A percentile compares a stretch with the other conserved stretches of the same genome.
These are phyloP conservation scores for Reutealis trisperma DNA, from an alignment of 345 rosid genomes.

Conservation along the genomic window DNA sequence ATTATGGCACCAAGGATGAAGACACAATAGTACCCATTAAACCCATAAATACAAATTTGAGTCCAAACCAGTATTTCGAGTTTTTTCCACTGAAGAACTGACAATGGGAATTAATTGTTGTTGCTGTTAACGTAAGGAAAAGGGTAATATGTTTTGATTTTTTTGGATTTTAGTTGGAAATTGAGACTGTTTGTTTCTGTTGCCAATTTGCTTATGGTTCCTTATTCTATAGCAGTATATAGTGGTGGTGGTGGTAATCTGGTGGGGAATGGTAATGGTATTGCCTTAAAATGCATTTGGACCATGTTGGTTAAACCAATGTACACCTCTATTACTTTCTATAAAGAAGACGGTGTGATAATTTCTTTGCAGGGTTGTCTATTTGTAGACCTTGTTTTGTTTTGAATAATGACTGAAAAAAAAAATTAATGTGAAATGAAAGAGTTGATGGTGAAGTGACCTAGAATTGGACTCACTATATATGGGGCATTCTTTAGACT, in stretches of 20 bases:
- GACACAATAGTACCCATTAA: slow-evolving; percentile 27
- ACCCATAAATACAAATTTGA: slow-evolving; percentile 38
- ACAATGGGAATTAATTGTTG: slow-evolving; percentile 22
- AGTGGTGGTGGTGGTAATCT: no score
- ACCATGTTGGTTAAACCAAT: slow-evolving; percentile 34
- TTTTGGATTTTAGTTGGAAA: slow-evolving; percentile 37
- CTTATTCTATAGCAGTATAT: not conserved
- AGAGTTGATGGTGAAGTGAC: slow-evolving; percentile 34
- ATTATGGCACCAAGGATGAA: slow-evolving; percentile 20
- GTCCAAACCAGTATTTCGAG: slow-evolving; percentile 52
- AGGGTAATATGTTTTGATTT: slow-evolving; percentile 27
- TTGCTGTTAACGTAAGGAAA: slow-evolving; percentile 14
- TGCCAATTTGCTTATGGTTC: not conserved
- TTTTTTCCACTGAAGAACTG: slow-evolving; percentile 63
- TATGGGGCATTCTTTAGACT: not conserved
- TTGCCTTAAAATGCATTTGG: slow-evolving; percentile 35
- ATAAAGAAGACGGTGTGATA: slow-evolving; percentile 13
- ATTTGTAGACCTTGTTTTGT: slow-evolving; percentile 14
- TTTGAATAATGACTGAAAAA: slow-evolving; percentile 9
- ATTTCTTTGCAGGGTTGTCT: slow-evolving; percentile 31
- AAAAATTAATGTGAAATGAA: slow-evolving; percentile 3
- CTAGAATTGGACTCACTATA: slow-evolving; percentile 20
- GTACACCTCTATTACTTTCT: slow-evolving; percentile 19
- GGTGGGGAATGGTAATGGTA: not conserved
- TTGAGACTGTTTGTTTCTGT: slow-evolving; percentile 34